A percentile compares a stretch with the other conserved stretches of the same genome.
phyloP scores from a whole-genome alignment of 2,329 filamentous ascomycete species.

The Aureobasidium vineae region DNA sequence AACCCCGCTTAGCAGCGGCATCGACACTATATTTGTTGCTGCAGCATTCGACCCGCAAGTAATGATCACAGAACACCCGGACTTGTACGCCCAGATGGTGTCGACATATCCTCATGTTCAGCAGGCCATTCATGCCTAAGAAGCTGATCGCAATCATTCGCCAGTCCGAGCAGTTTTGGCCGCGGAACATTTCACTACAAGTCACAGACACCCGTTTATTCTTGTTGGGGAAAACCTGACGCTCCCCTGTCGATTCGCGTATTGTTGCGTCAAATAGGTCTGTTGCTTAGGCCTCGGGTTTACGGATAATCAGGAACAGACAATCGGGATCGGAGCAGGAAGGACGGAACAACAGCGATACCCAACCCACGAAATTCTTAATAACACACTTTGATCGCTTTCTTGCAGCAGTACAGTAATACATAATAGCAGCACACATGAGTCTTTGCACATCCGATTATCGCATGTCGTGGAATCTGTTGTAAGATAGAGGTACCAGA shows the following conservation, averaged over 20 bases:
- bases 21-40: slow-evolving; percentile 89
- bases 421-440: slow-evolving; percentile 9
- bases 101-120: slow-evolving; percentile 81
- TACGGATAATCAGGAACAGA: slow-evolving; percentile 21
- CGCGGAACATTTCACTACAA: neutral
- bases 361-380: slow-evolving; percentile 4
- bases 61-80: slow-evolving; percentile 74
- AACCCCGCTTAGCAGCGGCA: slow-evolving; percentile 80
- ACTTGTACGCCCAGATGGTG: slow-evolving; percentile 77
- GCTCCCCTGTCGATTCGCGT: slow-evolving; percentile 26
- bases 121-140: slow-evolving; percentile 34
- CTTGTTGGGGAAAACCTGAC: slow-evolving; percentile 9
- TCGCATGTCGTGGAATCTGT: slow-evolving; percentile 5
- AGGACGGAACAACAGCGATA: slow-evolving; percentile 1
- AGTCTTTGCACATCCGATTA: neutral
- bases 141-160: slow-evolving; percentile 2
- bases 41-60: slow-evolving; percentile 59
- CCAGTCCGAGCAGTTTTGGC: neutral
- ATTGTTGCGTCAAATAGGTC: slow-evolving; percentile 24
- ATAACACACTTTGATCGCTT: neutral
- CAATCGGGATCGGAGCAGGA: neutral
- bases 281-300: slow-evolving; percentile 7
- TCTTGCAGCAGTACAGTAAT: slow-evolving; percentile 9
- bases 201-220: neutral
- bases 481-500: neutral